Percentiles rank a stretch among this genome's conserved stretches.
These are phyloP conservation scores for Ganoderma lucidum DNA, from an alignment of 1,284 basidiomycete genomes.

Conservation along the genomic window DNA sequence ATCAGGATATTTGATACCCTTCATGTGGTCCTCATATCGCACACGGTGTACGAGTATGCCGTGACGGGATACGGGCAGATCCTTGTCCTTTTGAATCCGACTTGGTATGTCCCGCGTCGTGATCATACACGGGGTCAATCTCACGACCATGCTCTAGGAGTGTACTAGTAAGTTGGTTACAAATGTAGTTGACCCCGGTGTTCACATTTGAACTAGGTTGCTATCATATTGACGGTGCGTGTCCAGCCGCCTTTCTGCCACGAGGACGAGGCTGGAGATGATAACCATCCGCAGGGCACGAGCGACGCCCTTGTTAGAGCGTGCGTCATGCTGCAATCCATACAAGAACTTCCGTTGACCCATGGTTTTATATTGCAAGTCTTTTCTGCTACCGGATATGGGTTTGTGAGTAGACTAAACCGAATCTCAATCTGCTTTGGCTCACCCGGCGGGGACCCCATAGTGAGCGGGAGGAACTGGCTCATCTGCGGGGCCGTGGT, in stretches of 20 bases:
- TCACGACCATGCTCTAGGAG: background rate
- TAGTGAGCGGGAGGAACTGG: slow-evolving; percentile 12
- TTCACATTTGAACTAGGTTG: background rate
- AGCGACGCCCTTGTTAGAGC: slow-evolving; percentile 11
- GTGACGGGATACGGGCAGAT: slow-evolving; percentile 14
- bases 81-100: background rate
- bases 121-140: background rate
- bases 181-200: background rate
- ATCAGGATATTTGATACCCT: slow-evolving; percentile 24
- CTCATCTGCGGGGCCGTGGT: background rate
- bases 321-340: background rate
- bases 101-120: slow-evolving; percentile 7
- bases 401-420: slow-evolving; percentile 12
- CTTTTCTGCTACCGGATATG: slow-evolving; percentile 22
- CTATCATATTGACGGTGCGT: background rate
- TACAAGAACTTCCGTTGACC: background rate
- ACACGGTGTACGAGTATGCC: slow-evolving; percentile 23
- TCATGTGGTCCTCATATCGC: slow-evolving; percentile 18
- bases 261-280: too few species aligned
- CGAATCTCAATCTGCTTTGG: background rate
- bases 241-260: background rate
- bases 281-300: background rate
- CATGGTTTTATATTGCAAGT: background rate
- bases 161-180: background rate
- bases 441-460: background rate